Base-by-base conservation (phyloP, 2,329 filamentous ascomycete species). In the Pseudogymnoascus sp. region DNA sequence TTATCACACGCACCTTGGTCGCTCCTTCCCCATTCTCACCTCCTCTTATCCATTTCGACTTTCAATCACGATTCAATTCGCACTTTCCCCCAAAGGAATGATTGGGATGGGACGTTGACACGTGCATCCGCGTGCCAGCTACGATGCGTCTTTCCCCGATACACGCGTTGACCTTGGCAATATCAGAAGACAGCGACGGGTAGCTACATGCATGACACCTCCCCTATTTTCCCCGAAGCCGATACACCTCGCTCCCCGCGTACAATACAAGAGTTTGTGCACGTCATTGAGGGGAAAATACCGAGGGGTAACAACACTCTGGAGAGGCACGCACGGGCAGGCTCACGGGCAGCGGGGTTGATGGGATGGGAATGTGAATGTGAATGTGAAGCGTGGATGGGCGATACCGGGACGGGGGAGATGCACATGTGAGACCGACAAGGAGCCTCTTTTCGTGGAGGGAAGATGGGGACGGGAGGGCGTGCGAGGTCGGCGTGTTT, bases 401-500 rank as follows among this genome's bases (percentile, higher is more conserved):
- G 51, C 51, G 51, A 57, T 57, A 57, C 51, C 51, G 51, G 51
- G 29, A 18, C n/a, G 47, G 2, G 47, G 2, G 7, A 18, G 4
- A 54, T 11, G 47, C 47, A 29, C 45, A 51, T 51, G 45, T 51
- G 45, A 51, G 45, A 23, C 26, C 47, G 47, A 54, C 18, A 18
- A 29, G 23, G 23, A 14, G 47, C 47, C 14, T 31, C 7, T 31
- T 16, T n/a, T 54, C 47, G 14, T 54, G 47, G 29, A 8, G 8
- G 23, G 23, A 3, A 3, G 29, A 31, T 31, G 29, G 29, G 29
- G 29, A 31, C 47, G 47, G 47, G 47, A 57, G 26, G 26, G 47
- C 47, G 47, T 57, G 47, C 47, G 47, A 57, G 47, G 47, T 57
- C 47, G 47, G 47, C 47, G n/a, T 16, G 47, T 54, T 4, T 54